Conservation (phyloP, 352 stramenopile genomes). For the Blastocystis sp. region DNA sequence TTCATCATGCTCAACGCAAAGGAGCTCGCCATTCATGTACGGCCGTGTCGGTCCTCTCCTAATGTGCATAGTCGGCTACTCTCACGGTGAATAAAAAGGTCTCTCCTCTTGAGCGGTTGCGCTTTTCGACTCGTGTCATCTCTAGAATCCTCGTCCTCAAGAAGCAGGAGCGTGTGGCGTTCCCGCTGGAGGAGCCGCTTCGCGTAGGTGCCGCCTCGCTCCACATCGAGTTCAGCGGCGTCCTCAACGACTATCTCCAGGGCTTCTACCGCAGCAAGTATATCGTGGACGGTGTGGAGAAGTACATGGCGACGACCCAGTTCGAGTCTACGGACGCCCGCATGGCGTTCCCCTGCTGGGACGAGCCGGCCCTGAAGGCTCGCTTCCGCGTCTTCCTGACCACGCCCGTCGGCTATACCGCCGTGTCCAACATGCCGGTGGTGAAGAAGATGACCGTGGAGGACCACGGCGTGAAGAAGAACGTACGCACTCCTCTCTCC, state of each 20-base stretch:
- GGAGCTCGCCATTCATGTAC: slow-evolving; percentile 70
- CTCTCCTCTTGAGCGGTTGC: slow-evolving; percentile 63
- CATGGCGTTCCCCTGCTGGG: slow-evolving; percentile 88
- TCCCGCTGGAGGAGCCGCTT: slow-evolving; percentile 60
- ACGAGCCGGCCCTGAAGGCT: slow-evolving; percentile 89
- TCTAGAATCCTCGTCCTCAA: slow-evolving; percentile 68
- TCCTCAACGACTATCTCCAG: slow-evolving; percentile 79
- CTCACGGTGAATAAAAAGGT: slow-evolving; percentile 57
- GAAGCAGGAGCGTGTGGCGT: slow-evolving; percentile 60
- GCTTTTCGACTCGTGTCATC: slow-evolving; percentile 59
- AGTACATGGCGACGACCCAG: slow-evolving; percentile 82
- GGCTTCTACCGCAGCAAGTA: slow-evolving; percentile 89
- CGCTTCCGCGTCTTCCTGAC: slow-evolving; percentile 81
- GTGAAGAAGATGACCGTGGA: slow-evolving; percentile 65
- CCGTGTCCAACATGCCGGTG: slow-evolving; percentile 89
- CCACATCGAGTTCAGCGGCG: slow-evolving; percentile 65
- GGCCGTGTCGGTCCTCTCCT: slow-evolving; percentile 21
- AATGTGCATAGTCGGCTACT: slow-evolving; percentile 30
- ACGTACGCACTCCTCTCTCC: slow-evolving; percentile 47
- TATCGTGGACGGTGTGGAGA: slow-evolving; percentile 73
- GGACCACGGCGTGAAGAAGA: slow-evolving; percentile 57
- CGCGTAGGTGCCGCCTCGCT: slow-evolving; percentile 62
- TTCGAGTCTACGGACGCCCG: slow-evolving; percentile 79
- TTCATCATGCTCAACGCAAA: slow-evolving; percentile 82
- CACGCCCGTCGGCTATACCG: slow-evolving; percentile 76